A percentile compares a stretch with the other conserved stretches of the same genome.
Evolutionary conservation across 1,139 yeast species (phyloP).

Genomic region (Suhomyces yuchorum): DNA sequence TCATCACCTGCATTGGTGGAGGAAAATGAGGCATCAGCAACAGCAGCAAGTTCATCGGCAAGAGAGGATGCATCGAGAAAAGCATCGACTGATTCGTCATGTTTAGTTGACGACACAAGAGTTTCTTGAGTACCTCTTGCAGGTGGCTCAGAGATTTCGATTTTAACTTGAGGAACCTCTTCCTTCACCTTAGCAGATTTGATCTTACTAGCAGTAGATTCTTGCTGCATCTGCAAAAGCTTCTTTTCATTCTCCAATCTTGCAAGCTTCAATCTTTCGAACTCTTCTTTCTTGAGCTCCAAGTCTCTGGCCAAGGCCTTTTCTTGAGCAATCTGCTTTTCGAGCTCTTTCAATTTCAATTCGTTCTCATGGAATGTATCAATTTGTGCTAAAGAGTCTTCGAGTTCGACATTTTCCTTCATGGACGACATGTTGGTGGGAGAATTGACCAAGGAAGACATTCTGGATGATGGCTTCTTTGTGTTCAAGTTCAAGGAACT

Average conservation of each 20-base stretch:
- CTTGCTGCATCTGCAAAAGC: slow-evolving; percentile 18
- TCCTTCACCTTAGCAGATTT: not conserved
- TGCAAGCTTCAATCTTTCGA: slow-evolving; percentile 24
- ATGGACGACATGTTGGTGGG: slow-evolving; percentile 13
- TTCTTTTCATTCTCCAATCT: slow-evolving; percentile 25
- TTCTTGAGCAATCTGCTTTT: slow-evolving; percentile 31
- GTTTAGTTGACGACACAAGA: slow-evolving; percentile 1
- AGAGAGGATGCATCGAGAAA: slow-evolving; percentile 2
- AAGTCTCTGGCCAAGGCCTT: slow-evolving; percentile 30
- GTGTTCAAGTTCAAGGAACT: slow-evolving; percentile 14
- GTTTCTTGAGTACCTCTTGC: not conserved
- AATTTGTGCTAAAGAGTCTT: slow-evolving; percentile 15
- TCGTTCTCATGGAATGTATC: slow-evolving; percentile 19
- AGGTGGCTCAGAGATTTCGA: not conserved
- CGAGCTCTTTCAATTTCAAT: slow-evolving; percentile 24
- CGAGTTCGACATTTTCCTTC: slow-evolving; percentile 18
- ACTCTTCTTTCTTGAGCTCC: slow-evolving; percentile 23
- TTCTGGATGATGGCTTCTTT: slow-evolving; percentile 10
- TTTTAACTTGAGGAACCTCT: not conserved
- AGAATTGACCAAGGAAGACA: slow-evolving; percentile 14
- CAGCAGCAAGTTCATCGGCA: not conserved
- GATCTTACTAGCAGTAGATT: slow-evolving; percentile 4
- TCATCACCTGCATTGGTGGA: not conserved
- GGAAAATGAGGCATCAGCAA: not conserved
- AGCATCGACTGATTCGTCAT: not conserved